Base-by-base conservation (phyloP, 148 eudicot genomes). In the Rheum nobile region DNA sequence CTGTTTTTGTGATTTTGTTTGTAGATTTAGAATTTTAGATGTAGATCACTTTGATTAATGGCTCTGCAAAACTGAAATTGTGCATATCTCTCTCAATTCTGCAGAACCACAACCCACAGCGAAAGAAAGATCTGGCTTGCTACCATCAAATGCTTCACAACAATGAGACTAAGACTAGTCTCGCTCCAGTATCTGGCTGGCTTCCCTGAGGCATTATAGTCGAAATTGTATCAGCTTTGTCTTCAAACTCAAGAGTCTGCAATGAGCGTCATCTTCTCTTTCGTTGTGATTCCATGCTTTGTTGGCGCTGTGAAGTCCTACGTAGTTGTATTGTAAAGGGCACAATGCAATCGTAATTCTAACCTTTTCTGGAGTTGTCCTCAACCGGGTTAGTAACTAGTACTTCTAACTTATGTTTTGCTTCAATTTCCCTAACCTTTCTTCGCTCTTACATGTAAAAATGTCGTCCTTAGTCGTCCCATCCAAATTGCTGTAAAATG, bases 81-180 rank as follows among this genome's bases (percentile, higher is more conserved):
- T 69, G 32, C 39, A 42, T n/a, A n/a, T 69, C n/a, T 24, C 43
- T 47, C 50, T 72, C 26, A 5, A 76, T 22, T 57, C 13, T 75
- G 78, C 86, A 86, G 86, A 80, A 67, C 75, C 86, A 74, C 79
- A 81, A 52, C 86, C 79, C n/a, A 17, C 77, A 24, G 76, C 72
- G 57, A 86, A 76, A 80, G 86, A 77, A 75, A 83, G 75, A 74
- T 68, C 74, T 34, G 65, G 63, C 7, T 74, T 72, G 34, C 72
- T 72, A 61, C 67, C 57, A 35, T 74, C 76, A 14, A 47, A 43
- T 46, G 79, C 21, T 42, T 73, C 72, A 13, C 42, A 77, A 13
- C 14, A 65, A 55, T 70, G 22, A 75, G 32, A 57, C 8, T 28
- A 14, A n/a, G n/a, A n/a, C n/a, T n/a, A n/a, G 37, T 35, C 37